Percentiles rank a stretch among this genome's conserved stretches.
Evolutionary conservation across 2,329 filamentous ascomycete genomes (phyloP).

Genomic region (Akanthomyces dipterigenus): DNA sequence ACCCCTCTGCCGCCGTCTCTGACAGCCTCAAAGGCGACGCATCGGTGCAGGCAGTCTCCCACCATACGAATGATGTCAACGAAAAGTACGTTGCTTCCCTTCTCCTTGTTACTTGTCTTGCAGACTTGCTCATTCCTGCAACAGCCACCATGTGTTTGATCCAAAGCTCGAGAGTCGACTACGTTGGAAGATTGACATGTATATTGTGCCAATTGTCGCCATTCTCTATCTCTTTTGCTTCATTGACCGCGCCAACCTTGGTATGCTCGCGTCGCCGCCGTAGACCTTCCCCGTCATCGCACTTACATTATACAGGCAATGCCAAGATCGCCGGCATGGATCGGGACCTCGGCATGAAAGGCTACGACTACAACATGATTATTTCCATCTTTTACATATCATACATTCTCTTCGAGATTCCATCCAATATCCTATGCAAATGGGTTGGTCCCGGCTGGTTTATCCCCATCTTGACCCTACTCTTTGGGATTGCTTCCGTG

Average conservation of each 20-base stretch:
- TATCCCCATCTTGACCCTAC: slow-evolving; percentile 53
- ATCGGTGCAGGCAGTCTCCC: not conserved
- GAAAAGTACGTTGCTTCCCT: not conserved
- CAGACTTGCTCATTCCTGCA: slow-evolving; percentile 30
- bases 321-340: slow-evolving; percentile 60
- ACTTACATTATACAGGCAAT: slow-evolving; percentile 45
- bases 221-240: slow-evolving; percentile 67
- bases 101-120: not conserved
- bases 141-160: slow-evolving; percentile 49
- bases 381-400: slow-evolving; percentile 65
- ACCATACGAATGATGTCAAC: not conserved
- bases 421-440: slow-evolving; percentile 62
- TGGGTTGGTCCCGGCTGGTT: slow-evolving; percentile 67
- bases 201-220: slow-evolving; percentile 58
- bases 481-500: slow-evolving; percentile 58
- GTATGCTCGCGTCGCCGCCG: slow-evolving; percentile 30
- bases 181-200: slow-evolving; percentile 58
- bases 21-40: not conserved
- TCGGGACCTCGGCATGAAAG: slow-evolving; percentile 49
- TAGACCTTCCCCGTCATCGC: not conserved
- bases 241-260: slow-evolving; percentile 69
- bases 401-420: slow-evolving; percentile 68
- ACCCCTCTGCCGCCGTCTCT: not conserved
- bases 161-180: slow-evolving; percentile 49
- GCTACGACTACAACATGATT: slow-evolving; percentile 63